Base-by-base conservation (phyloP, 176 grass and related monocot genomes). In the Oryza meridionalis region DNA sequence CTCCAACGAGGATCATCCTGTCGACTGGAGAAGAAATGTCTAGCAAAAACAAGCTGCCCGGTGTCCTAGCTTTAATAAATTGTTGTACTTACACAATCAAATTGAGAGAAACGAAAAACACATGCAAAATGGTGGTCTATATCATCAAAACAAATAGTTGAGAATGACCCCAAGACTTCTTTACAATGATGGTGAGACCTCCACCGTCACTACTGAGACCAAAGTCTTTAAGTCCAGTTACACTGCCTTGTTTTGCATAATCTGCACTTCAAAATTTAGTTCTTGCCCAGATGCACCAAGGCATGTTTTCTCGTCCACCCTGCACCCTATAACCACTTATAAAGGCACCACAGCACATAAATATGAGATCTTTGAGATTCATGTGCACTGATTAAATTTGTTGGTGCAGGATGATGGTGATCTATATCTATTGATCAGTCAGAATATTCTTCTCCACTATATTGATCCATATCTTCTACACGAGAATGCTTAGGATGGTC, bases 391-490 rank as follows among this genome's bases (percentile, higher is more conserved):
- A 83, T 77, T 15, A 88, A 75, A 75, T 61, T 63, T 45, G 45
- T 65, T 83, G 73, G 63, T 72, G 55, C 84, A 78, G 84, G 73
- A 65, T 89, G 82, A 89, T 90, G 17, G 77, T 12, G 65, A 40
- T 80, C 50, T 82, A 81, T 81, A 78, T 81, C 49, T 65, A 49
- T 70, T 83, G 51, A 89, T 88, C 85, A 85, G n/a, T 89, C 90
- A 32, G 79, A 92, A 86, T 86, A 92, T 72, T 88, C 84, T 46
- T 92, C 92, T 77, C 51, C 90, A 42, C 87, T 92, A 70, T 89
- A 94, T 45, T 87, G 89, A 33, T 94, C 90, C 47, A 89, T 64
- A 53, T 92, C 90, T 78, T 86, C 85, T 76, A 72, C 84, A 16
- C 80, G 75, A 64, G 75, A 75, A 84, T 42, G 84, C 75, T 83